Conservation (phyloP, 2,329 filamentous ascomycete genomes). For the Penicillium sp. region DNA sequence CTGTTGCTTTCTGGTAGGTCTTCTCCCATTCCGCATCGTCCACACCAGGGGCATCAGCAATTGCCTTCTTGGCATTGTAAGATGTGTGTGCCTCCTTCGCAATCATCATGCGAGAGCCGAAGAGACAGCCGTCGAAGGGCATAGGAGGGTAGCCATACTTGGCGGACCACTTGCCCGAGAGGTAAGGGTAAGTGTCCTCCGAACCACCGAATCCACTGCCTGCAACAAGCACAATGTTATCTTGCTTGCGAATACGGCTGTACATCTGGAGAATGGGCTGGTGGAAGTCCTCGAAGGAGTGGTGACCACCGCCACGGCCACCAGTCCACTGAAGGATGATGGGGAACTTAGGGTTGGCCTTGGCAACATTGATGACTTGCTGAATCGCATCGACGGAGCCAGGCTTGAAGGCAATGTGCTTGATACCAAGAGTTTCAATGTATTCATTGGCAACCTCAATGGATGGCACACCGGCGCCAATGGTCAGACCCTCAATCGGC, state of each 20-base stretch:
- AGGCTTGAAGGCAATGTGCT: slow-evolving; percentile 93
- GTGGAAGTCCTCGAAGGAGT: slow-evolving; percentile 95
- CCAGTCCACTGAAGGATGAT: slow-evolving; percentile 93
- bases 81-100: slow-evolving; percentile 90
- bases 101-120: slow-evolving; percentile 92
- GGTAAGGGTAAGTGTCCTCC: slow-evolving; percentile 87
- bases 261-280: slow-evolving; percentile 91
- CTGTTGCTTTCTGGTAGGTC: slow-evolving; percentile 86
- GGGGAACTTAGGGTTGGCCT: slow-evolving; percentile 91
- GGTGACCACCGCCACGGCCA: slow-evolving; percentile 87
- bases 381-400: slow-evolving; percentile 87
- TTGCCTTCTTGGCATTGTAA: slow-evolving; percentile 82
- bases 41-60: slow-evolving; percentile 78
- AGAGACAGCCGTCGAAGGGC: slow-evolving; percentile 89
- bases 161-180: slow-evolving; percentile 84
- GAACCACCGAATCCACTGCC: slow-evolving; percentile 89
- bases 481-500: slow-evolving; percentile 86
- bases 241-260: slow-evolving; percentile 74
- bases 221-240: slow-evolving; percentile 84
- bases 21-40: slow-evolving; percentile 85
- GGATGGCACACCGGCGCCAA: slow-evolving; percentile 89
- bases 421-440: slow-evolving; percentile 85
- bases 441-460: slow-evolving; percentile 92
- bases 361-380: slow-evolving; percentile 85
- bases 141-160: slow-evolving; percentile 85